phyloP scores from a whole-genome alignment of 805 yeast genomes.

The Candida peoriensis region DNA sequence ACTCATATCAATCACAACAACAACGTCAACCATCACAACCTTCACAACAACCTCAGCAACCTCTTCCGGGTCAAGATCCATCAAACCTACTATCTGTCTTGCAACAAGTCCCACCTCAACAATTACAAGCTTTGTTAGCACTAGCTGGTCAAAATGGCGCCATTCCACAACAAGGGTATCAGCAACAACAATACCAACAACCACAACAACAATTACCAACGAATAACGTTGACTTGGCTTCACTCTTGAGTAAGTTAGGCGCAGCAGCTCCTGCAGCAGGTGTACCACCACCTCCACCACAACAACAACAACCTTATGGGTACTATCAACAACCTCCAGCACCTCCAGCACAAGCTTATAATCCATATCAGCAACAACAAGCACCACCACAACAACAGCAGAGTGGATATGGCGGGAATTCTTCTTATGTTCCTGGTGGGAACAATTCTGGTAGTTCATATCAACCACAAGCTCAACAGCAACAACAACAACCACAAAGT shows the following conservation, averaged over 20 bases:
- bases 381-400: slow-evolving; percentile 9
- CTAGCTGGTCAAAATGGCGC: slow-evolving; percentile 8
- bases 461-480: slow-evolving; percentile 9
- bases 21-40: slow-evolving; percentile 2
- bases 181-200: slow-evolving; percentile 9
- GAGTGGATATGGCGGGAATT: slow-evolving; percentile 1
- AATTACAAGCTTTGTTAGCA: slow-evolving; percentile 11
- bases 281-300: background rate
- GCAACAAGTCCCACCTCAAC: slow-evolving; percentile 9
- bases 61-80: too few relatives aligned
- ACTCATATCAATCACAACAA: slow-evolving; percentile 7
- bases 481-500: slow-evolving; percentile 24
- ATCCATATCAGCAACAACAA: slow-evolving; percentile 1
- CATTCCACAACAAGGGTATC: slow-evolving; percentile 6
- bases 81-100: slow-evolving; percentile 7
- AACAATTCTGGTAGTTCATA: slow-evolving; percentile 6
- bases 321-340: background rate
- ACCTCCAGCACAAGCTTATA: slow-evolving; percentile 2
- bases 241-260: slow-evolving; percentile 9
- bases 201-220: slow-evolving; percentile 6
- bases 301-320: background rate
- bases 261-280: slow-evolving; percentile 1
- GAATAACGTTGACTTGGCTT: slow-evolving; percentile 6
- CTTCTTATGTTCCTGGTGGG: slow-evolving; percentile 6
- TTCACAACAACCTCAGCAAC: background rate